Evolutionary conservation across 257 asterid species (phyloP).

Genomic region (Solanum pimpinellifolium): DNA sequence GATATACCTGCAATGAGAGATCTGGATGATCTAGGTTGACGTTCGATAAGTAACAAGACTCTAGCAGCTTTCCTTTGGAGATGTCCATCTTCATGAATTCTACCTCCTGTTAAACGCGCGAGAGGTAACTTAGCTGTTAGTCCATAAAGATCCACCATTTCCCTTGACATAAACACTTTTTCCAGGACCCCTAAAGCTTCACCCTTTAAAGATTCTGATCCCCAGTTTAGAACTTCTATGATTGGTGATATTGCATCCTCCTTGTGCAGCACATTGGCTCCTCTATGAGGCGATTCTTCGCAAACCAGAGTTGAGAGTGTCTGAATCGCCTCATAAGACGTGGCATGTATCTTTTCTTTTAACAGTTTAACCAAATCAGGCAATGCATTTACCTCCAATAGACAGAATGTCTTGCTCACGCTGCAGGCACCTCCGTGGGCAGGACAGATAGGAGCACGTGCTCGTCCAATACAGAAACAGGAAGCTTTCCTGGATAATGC

Average conservation of each 20-base stretch:
- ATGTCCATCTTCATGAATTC: conserved; percentile 32
- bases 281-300: conserved; percentile 49
- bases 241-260: conserved; percentile 24
- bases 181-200: conserved; percentile 47
- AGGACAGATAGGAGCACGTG: conserved; percentile 14
- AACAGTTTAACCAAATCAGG: conserved; percentile 30
- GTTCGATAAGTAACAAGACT: conserved; percentile 39
- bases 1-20: conserved; percentile 21
- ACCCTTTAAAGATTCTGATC: conserved; percentile 38
- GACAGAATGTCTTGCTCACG: conserved; percentile 31
- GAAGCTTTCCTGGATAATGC: conserved; percentile 1
- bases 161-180: conserved; percentile 36
- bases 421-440: conserved; percentile 46
- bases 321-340: conserved; percentile 55
- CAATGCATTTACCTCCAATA: conserved; percentile 35
- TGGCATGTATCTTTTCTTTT: conserved; percentile 31
- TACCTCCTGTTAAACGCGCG: conserved; percentile 36
- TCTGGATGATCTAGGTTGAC: conserved; percentile 39
- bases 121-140: conserved; percentile 24
- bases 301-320: conserved; percentile 52
- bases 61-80: conserved; percentile 53
- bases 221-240: conserved; percentile 48
- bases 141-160: conserved; percentile 43
- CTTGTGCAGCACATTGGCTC: conserved; percentile 40
- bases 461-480: conserved; percentile 14